phyloP scores from a whole-genome alignment of 352 stramenopile genomes.

The Phytophthora parvispora region DNA sequence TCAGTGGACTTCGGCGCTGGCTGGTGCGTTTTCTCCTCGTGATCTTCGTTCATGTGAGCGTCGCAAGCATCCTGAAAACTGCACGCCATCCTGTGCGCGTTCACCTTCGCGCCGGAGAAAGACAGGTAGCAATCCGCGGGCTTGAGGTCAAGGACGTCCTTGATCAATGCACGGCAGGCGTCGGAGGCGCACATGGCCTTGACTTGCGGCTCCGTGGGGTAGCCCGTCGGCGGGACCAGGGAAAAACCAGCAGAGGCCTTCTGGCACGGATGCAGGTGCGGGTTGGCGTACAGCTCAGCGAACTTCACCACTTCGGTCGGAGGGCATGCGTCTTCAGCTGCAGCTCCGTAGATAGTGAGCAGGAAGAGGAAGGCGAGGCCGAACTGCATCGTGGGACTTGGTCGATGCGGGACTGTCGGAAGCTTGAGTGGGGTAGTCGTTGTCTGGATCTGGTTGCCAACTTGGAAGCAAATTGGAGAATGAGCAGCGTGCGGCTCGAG shows the following conservation, averaged over 20 bases:
- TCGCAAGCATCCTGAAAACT: conserved; percentile 17
- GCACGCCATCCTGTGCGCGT: conserved; percentile 25
- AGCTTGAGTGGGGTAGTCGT: conserved; percentile 1
- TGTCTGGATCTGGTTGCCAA: conserved; percentile 16
- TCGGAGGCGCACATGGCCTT: conserved; percentile 36
- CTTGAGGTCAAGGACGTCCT: conserved; percentile 29
- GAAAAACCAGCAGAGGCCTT: conserved; percentile 31
- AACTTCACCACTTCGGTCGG: conserved; percentile 31
- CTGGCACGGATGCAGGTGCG: conserved; percentile 36
- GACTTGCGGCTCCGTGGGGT: conserved; percentile 32
- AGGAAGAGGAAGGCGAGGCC: conserved; percentile 19
- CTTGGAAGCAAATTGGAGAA: conserved; percentile 40
- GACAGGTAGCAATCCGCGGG: conserved; percentile 33
- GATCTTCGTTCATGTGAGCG: neutral
- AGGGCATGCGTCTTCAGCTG: conserved; percentile 33
- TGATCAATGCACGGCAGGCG: conserved; percentile 20
- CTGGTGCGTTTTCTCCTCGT: conserved; percentile 5
- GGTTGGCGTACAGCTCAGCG: conserved; percentile 36
- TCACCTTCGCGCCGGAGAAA: conserved; percentile 26
- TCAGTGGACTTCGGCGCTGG: neutral
- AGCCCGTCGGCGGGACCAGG: conserved; percentile 20
- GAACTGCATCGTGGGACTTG: conserved; percentile 24
- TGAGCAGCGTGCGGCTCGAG: conserved; percentile 10
- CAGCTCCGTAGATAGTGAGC: conserved; percentile 14
- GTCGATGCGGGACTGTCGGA: neutral